Percentiles rank a stretch among this genome's conserved stretches.
phyloP scores from a whole-genome alignment of 2,329 filamentous ascomycete species.

The Reticulascus tulasneorum region DNA sequence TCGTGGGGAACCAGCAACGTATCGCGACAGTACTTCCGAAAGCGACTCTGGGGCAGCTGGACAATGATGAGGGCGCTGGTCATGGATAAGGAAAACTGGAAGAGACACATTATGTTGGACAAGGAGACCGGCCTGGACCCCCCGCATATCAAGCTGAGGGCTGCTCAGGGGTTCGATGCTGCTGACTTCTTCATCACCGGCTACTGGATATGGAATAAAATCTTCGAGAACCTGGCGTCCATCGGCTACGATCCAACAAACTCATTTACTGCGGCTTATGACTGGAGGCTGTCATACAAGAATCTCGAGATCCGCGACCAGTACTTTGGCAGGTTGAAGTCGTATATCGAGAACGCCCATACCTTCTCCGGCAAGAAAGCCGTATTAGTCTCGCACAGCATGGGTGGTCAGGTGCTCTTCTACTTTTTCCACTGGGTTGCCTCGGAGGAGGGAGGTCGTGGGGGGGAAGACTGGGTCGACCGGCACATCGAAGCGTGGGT shows the following conservation, averaged over 20 bases:
- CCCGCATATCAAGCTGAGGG: constrained; percentile 81
- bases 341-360: constrained; percentile 81
- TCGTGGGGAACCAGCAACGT: constrained; percentile 89
- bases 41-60: constrained; percentile 96
- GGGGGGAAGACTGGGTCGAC: constrained; percentile 87
- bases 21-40: constrained; percentile 88
- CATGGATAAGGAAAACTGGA: constrained; percentile 90
- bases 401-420: constrained; percentile 94
- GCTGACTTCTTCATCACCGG: constrained; percentile 89
- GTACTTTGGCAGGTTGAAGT: constrained; percentile 89
- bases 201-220: constrained; percentile 99
- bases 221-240: constrained; percentile 91
- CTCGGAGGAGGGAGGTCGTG: constrained; percentile 69
- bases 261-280: constrained; percentile 68
- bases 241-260: constrained; percentile 90
- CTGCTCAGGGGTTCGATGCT: constrained; percentile 94
- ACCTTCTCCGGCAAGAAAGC: constrained; percentile 73
- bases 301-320: constrained; percentile 89
- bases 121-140: constrained; percentile 88
- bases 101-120: constrained; percentile 95
- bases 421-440: constrained; percentile 78
- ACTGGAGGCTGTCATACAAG: constrained; percentile 87
- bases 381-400: constrained; percentile 87
- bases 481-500: constrained; percentile 90
- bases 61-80: constrained; percentile 97